Conservation (phyloP, 2,329 filamentous ascomycete genomes). For the Xylaria sp. region DNA sequence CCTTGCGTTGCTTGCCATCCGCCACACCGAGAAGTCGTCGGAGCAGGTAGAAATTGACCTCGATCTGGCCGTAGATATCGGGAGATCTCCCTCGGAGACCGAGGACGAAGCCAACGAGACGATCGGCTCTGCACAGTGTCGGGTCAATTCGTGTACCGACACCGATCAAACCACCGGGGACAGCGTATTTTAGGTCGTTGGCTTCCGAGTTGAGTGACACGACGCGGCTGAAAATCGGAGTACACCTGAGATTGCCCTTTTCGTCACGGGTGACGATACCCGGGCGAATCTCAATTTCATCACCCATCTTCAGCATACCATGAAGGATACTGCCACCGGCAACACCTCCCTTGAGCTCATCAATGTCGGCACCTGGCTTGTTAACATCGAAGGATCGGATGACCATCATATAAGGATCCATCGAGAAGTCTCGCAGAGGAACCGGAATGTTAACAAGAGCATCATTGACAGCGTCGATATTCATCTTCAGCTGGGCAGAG, state of each 20-base stretch:
- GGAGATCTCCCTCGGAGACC: conserved; percentile 92
- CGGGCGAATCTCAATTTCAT: conserved; percentile 98
- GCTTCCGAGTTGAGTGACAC: conserved; percentile 96
- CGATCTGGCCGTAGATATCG: conserved; percentile 96
- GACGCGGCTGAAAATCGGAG: conserved; percentile 93
- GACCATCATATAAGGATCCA: conserved; percentile 97
- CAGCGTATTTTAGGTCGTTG: conserved; percentile 98
- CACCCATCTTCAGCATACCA: conserved; percentile 93
- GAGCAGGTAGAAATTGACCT: conserved; percentile 99
- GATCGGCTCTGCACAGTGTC: conserved; percentile 97
- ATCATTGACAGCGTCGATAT: conserved; percentile 98
- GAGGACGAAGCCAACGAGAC: conserved; percentile 96
- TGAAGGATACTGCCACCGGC: conserved; percentile 96
- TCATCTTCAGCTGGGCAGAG: conserved; percentile 97
- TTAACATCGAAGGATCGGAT: conserved; percentile 99
- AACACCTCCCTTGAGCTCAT: conserved; percentile 97
- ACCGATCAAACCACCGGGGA: conserved; percentile 96
- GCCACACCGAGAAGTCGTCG: conserved; percentile 93
- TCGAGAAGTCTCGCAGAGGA: conserved; percentile 85
- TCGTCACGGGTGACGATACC: conserved; percentile 97
- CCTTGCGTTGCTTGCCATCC: conserved; percentile 99
- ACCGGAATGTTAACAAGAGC: conserved; percentile 94
- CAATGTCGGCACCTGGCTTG: conserved; percentile 98
- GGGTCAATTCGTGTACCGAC: conserved; percentile 97
- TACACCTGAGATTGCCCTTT: conserved; percentile 92